Percentiles rank a stretch among this genome's conserved stretches.
phyloP scores from a whole-genome alignment of 331 rosid genomes.

The Pyrus hybrid region DNA sequence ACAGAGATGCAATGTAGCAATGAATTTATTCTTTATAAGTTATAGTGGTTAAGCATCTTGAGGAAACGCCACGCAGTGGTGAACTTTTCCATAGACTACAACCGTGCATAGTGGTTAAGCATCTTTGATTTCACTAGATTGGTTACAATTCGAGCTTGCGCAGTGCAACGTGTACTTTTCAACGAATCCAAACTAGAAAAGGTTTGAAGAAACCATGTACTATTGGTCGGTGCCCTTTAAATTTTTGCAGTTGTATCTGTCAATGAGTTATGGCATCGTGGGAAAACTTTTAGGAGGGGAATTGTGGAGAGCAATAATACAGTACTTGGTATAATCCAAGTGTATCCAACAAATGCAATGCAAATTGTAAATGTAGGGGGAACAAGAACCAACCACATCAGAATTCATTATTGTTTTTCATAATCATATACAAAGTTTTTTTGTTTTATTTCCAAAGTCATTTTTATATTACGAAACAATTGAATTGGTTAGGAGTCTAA shows the following conservation, averaged over 20 bases:
- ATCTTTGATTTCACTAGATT: background rate
- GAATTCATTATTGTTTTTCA: background rate
- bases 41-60: background rate
- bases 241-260: background rate
- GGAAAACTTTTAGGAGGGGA: background rate
- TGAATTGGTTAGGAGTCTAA: background rate
- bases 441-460: no score
- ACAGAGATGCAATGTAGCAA: no score
- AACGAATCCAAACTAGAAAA: no score
- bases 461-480: no score
- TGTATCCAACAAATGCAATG: background rate
- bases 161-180: no score
- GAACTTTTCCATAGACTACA: background rate
- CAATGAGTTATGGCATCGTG: background rate
- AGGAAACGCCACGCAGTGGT: accelerated
- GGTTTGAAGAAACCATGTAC: no score
- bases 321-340: background rate
- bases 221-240: no score
- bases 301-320: background rate
- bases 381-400: background rate
- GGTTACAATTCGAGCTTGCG: no score
- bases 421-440: no score
- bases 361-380: background rate
- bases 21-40: no score
- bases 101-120: background rate